Evolutionary conservation across 2,329 filamentous ascomycete species (phyloP), one percentile per base, ranked within the genome.

Genomic region (Colletotrichum shisoi): DNA sequence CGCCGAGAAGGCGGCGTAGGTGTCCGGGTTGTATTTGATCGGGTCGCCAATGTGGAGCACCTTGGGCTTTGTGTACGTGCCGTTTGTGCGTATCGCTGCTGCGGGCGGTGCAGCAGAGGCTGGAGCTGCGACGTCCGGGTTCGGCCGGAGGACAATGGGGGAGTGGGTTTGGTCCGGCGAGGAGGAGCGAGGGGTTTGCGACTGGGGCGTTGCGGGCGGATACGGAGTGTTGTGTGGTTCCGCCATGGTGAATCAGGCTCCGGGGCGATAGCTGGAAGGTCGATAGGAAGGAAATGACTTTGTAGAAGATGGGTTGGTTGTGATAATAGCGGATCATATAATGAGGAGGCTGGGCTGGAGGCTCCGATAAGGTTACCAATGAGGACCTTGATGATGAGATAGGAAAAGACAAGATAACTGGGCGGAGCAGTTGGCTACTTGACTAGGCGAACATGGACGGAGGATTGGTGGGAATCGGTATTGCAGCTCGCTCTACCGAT

Each of bases 21-120:
- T 83, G 1, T 77, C 74, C 0, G 77, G 79, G 70, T 85, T 84
- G 75, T 84, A 85, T 69, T 79, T 79, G 65, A 84, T 76, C 9
- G 81, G 79, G 73, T 94, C 91, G 70, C 92, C 92, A 77, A 93
- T 88, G 79, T 89, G 90, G 71, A 96, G 85, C 67, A 95, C 89
- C 70, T 89, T 85, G 51, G 78, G 81, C 68, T 76, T 82, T 17
- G 70, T 13, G 3, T 59, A 66, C 6, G 71, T 70, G 3, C 71
- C 48, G 0, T 73, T 57, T 2, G 51, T 53, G 19, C 68, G 62
- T 56, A 73, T 67, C 45, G 74, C 61, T 53, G 74, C 54, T 52
- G 69, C 49, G 56, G 65, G 34, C 62, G 72, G 44, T 68, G 71
- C 37, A 58, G 68, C 39, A 58, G 61, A 52, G 68, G 69, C 53